These are phyloP conservation scores for Fomitopsis betulina DNA, from an alignment of 1,284 basidiomycete genomes.

Conservation along the genomic window DNA sequence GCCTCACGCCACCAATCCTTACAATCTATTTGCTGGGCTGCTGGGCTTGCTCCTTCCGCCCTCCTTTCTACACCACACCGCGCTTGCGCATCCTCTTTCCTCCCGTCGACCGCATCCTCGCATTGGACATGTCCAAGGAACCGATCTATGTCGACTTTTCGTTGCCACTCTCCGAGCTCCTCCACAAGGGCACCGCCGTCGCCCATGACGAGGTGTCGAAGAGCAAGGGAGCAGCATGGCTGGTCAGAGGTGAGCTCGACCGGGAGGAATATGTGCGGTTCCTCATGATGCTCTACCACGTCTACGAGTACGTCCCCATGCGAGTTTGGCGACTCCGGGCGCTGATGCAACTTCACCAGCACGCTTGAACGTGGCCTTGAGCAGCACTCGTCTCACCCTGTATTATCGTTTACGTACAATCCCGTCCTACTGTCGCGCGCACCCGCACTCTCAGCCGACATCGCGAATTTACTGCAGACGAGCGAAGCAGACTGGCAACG, in stretches of 20 bases:
- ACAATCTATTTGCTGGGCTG: neutral
- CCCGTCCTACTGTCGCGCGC: slow-evolving; percentile 64
- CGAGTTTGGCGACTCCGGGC: neutral
- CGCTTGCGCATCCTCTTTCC: neutral
- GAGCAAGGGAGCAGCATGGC: slow-evolving; percentile 53
- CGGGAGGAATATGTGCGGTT: slow-evolving; percentile 67
- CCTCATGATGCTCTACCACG: slow-evolving; percentile 73
- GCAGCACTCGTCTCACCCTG: slow-evolving; percentile 54
- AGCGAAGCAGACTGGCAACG: slow-evolving; percentile 49
- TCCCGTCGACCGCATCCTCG: neutral
- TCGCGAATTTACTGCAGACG: slow-evolving; percentile 57
- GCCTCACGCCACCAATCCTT: too few relatives aligned
- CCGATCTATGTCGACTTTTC: slow-evolving; percentile 28
- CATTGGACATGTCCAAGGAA: slow-evolving; percentile 5
- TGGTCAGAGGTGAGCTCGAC: slow-evolving; percentile 57
- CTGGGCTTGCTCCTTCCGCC: neutral
- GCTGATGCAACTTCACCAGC: slow-evolving; percentile 12
- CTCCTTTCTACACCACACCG: neutral
- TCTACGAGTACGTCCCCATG: slow-evolving; percentile 62
- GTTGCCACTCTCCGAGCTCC: slow-evolving; percentile 41
- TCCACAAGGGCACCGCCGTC: slow-evolving; percentile 53
- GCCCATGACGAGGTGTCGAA: slow-evolving; percentile 62
- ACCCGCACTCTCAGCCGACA: slow-evolving; percentile 58
- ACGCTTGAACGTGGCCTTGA: slow-evolving; percentile 65
- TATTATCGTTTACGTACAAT: slow-evolving; percentile 68